Base-by-base conservation (phyloP, 495 filamentous ascomycete genomes). In the Pyronema domesticum region DNA sequence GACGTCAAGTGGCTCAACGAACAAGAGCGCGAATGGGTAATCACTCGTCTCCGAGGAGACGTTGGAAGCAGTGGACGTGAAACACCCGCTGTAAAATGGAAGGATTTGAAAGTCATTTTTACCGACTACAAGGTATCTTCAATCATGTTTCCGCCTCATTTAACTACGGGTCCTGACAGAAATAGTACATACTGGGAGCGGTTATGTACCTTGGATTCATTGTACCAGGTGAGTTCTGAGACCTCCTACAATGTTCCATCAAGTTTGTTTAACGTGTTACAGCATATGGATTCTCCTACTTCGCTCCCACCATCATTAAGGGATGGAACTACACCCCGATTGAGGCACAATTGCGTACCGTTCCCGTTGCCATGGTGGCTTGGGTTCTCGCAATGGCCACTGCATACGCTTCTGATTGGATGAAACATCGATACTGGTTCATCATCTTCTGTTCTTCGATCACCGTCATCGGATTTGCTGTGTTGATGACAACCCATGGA, bases 141-240 rank as follows among this genome's bases (percentile, higher is more conserved):
- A 4, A 34, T 46, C n/a, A 36, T 23, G 19, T 6, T 14, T 9
- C 30, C 9, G 35, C 14, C 17, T 55, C 40, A 15, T 37, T 17
- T 74, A 10, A 3, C 13, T 47, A 47, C 45, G 23, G 45, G 10
- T 15, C 3, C 45, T 47, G 45, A 47, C 17, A 47, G 13, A 47
- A 19, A 47, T 83, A 83, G 66, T 71, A 84, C 54, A 72, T 83
- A 53, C 67, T 93, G 36, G 89, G 83, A 53, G 87, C 81, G 1
- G 75, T 95, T 62, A 89, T 93, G 86, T 94, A 94, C 68, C 85
- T 88, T 42, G 84, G 83, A 6, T 70, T 95, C 34, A 82, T 95
- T 57, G 87, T 94, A 1, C 84, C 91, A 0, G 87, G 85, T 35
- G 95, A 95, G 61, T 74, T 77, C 40, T 49, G n/a, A n/a, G 15